Base-by-base conservation (phyloP, 495 filamentous ascomycete species). In the Astrothelium subdiscretum region DNA sequence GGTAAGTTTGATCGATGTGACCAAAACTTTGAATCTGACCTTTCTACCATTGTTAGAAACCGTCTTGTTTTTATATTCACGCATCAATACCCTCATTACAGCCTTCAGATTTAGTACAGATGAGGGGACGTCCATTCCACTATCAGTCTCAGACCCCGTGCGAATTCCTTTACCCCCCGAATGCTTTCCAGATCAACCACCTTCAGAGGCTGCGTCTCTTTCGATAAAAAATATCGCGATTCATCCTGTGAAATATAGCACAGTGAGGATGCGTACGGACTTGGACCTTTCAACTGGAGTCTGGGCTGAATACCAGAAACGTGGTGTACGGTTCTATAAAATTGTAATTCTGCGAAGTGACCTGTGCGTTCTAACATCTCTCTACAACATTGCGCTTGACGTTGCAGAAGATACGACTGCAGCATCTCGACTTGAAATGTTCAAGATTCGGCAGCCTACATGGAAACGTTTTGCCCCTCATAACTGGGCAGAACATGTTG, bases 71-170 rank as follows among this genome's bases (percentile, higher is more conserved):
- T 22, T 73, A 4, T 67, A 67, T 58, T 74, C 71, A 0, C 63
- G 64, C 2, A 31, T 72, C 12, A 72, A 68, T 42, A 60, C 18
- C n/a, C 58, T 74, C n/a, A 42, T 69, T 26, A 68, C 66, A 2
- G 42, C 65, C 42, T 70, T 68, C 52, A 32, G 59, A 59, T 74
- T 69, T 31, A 32, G 43, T 31, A 58, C 60, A 4, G 35, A 43
- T 40, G 59, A 24, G 24, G 18, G 6, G 20, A 61, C 35, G 10
- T 5, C 43, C 20, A 22, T 32, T 58, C 59, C 43, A 40, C 13
- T 44, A 18, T 64, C 62, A 61, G 58, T 31, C 57, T 61, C 27
- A n/a, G 59, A 44, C n/a, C 27, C 31, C 27, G 18, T 32, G 32
- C 57, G 62, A 12, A 43, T 43, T 18, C 38, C 22, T 29, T 31